Conservation (phyloP, 2,329 filamentous ascomycete genomes). For the Aureobasidium namibiae region DNA sequence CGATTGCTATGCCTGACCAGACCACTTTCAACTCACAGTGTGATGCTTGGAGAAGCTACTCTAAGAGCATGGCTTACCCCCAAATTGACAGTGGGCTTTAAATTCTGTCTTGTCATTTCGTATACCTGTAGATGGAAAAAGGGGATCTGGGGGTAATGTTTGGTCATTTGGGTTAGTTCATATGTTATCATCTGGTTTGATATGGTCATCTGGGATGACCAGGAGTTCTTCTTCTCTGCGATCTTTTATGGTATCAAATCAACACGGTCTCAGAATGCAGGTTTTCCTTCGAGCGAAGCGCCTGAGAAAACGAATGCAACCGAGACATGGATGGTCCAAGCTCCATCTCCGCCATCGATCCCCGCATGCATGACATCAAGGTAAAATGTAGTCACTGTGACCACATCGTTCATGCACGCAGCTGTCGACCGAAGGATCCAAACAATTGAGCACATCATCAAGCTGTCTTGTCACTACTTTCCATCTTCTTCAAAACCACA, state of each 20-base stretch:
- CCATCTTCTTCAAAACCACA: neutral
- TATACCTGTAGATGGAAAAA: neutral
- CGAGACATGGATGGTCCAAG: neutral
- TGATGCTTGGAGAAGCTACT: constrained; percentile 29
- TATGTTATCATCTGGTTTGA: neutral
- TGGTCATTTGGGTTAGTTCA: neutral
- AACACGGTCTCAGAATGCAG: neutral
- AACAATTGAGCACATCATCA: neutral
- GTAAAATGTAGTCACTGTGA: constrained; percentile 10
- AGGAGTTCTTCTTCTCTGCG: neutral
- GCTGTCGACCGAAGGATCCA: neutral
- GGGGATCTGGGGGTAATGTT: neutral
- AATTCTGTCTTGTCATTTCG: neutral
- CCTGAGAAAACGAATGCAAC: too few species aligned
- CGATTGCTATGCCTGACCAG: constrained; percentile 25
- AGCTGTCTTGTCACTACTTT: too few species aligned
- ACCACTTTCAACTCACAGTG: constrained; percentile 23
- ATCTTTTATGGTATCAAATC: neutral
- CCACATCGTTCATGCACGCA: neutral
- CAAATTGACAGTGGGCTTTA: constrained; percentile 35
- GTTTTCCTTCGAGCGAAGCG: too few species aligned
- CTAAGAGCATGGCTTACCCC: constrained; percentile 23
- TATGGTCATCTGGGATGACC: neutral
- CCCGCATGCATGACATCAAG: constrained; percentile 11
- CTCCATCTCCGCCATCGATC: neutral